Evolutionary conservation across 1,284 basidiomycete species (phyloP).

Genomic region (Ustilago bromivora): DNA sequence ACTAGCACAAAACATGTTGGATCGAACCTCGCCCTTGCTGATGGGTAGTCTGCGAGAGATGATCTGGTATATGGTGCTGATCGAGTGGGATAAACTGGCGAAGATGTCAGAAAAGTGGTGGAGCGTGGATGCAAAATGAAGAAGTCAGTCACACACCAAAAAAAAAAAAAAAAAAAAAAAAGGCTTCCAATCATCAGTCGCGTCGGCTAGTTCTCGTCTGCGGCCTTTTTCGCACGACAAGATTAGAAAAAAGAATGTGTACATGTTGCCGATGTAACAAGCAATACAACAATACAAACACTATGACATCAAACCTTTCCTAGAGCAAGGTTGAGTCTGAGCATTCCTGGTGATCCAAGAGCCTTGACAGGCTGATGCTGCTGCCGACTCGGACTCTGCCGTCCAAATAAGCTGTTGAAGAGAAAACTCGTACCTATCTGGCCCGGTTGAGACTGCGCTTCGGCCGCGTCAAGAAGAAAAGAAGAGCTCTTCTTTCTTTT

Average conservation of each 20-base stretch:
- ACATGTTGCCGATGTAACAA: too few species aligned
- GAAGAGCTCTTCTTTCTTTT: slow-evolving; percentile 2
- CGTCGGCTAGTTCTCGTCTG: slow-evolving; percentile 21
- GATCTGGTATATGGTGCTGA: slow-evolving; percentile 11
- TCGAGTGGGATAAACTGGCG: background rate
- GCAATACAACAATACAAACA: background rate
- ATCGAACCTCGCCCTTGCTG: background rate
- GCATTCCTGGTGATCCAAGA: background rate
- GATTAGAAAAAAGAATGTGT: background rate
- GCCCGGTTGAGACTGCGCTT: background rate
- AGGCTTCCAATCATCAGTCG: slow-evolving; percentile 14
- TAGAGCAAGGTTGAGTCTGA: too few species aligned
- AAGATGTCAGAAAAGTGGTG: background rate
- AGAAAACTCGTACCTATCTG: slow-evolving; percentile 21
- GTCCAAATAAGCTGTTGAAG: background rate
- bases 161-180: background rate
- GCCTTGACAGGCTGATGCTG: background rate
- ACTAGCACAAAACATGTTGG: slow-evolving; percentile 40
- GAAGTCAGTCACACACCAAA: background rate
- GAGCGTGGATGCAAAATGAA: slow-evolving; percentile 25
- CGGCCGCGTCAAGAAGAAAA: slow-evolving; percentile 15
- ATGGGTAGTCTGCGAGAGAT: background rate
- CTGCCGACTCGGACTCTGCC: slow-evolving; percentile 18
- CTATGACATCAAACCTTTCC: too few species aligned
- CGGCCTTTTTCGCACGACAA: slow-evolving; percentile 20